Evolutionary conservation across 1,139 yeast genomes (phyloP).

Genomic region (Sporopachydermia cereana): DNA sequence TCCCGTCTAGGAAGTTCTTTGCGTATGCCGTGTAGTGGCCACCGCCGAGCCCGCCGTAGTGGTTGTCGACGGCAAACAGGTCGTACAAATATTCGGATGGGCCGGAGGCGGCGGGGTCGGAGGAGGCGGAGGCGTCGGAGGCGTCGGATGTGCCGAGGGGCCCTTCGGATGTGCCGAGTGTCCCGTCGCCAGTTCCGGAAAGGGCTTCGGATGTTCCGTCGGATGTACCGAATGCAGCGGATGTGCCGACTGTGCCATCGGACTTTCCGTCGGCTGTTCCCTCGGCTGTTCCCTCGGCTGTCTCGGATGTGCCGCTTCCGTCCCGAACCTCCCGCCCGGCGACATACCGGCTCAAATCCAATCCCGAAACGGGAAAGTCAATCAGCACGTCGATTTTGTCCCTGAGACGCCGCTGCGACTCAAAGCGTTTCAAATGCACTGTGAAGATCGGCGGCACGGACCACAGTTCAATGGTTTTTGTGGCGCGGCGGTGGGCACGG

Average conservation of each 20-base stretch:
- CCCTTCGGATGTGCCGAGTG: too few species aligned
- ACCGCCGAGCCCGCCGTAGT: constrained; percentile 93
- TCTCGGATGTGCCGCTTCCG: too few species aligned
- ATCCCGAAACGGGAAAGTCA: constrained; percentile 76
- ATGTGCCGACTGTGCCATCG: background rate
- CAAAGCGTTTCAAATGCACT: constrained; percentile 84
- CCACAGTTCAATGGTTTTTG: constrained; percentile 88
- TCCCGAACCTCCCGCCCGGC: constrained; percentile 24
- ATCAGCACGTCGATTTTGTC: constrained; percentile 83
- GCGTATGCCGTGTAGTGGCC: constrained; percentile 94
- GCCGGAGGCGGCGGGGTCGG: too few species aligned
- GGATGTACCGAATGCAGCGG: too few species aligned
- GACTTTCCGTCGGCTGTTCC: too few species aligned
- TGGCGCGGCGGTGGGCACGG: constrained; percentile 81
- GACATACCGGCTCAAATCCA: constrained; percentile 57
- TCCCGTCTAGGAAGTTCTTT: constrained; percentile 60
- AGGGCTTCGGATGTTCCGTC: too few species aligned
- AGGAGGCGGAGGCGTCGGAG: too few species aligned
- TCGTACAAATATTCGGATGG: constrained; percentile 56
- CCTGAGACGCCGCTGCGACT: constrained; percentile 72
- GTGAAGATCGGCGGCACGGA: constrained; percentile 81
- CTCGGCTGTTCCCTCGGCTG: constrained; percentile 26
- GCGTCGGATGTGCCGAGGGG: too few species aligned
- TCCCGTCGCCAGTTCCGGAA: too few species aligned
- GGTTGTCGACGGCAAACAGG: constrained; percentile 87